Conservation (phyloP, 352 stramenopile species). For the Pythium rishiriense region DNA sequence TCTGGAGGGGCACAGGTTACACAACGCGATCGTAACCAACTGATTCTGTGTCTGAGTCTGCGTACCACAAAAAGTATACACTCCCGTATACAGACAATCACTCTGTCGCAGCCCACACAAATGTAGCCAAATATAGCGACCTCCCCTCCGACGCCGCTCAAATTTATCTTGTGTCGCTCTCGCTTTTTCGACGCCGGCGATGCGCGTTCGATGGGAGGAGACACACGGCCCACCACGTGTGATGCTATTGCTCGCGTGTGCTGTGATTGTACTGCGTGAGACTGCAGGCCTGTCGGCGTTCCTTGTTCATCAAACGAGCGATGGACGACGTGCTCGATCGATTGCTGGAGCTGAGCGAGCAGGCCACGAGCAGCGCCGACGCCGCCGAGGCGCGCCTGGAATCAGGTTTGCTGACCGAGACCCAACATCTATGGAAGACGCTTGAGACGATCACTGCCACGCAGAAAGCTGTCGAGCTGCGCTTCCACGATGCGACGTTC, state of each 20-base stretch:
- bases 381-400: not conserved
- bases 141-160: not conserved
- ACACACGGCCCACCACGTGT: not conserved
- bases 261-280: not conserved
- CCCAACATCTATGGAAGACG: constrained; percentile 52
- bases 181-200: not conserved
- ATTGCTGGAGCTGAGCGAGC: constrained; percentile 17
- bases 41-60: not conserved
- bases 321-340: constrained; percentile 30
- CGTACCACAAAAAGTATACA: not conserved
- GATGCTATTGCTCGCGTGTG: not conserved
- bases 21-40: not conserved
- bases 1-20: not conserved
- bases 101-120: constrained; percentile 6
- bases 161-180: not conserved
- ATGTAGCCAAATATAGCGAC: constrained; percentile 10
- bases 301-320: not conserved
- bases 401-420: constrained; percentile 32
- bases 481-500: constrained; percentile 39
- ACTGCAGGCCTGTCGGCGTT: not conserved
- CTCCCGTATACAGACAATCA: not conserved
- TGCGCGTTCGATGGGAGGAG: not conserved
- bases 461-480: constrained; percentile 33
- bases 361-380: not conserved
- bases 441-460: constrained; percentile 51